Conservation (phyloP, 805 yeast species). For the Helenozyma rhizophorensis region DNA sequence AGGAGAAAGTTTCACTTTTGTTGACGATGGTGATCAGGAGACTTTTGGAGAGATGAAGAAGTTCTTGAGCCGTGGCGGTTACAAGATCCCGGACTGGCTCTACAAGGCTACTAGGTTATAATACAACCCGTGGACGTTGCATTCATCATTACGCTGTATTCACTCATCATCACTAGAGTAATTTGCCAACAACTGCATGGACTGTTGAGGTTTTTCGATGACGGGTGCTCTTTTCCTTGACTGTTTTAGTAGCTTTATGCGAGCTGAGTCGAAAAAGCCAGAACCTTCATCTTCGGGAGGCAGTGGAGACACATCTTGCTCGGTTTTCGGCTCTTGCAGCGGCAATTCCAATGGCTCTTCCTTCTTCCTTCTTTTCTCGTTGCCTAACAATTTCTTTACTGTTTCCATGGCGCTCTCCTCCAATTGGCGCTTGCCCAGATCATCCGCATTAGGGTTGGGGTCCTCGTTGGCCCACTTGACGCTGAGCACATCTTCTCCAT, state of each 20-base stretch:
- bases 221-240: no score
- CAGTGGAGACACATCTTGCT: no score
- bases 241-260: no score
- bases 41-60: constrained; percentile 48
- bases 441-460: constrained; percentile 67
- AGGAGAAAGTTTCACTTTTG: constrained; percentile 74
- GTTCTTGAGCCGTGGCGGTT: constrained; percentile 39
- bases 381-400: no score
- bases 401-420: constrained; percentile 54
- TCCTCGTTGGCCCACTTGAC: constrained; percentile 90
- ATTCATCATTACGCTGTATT: no score
- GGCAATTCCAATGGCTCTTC: no score
- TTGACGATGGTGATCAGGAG: constrained; percentile 53
- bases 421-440: constrained; percentile 42
- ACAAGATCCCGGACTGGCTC: constrained; percentile 27
- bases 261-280: no score
- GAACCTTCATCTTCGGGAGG: no score
- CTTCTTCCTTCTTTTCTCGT: no score
- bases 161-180: constrained; percentile 1
- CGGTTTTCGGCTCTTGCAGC: no score
- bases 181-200: neutral
- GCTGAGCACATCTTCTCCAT: constrained; percentile 55
- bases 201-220: no score
- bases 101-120: neutral
- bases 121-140: neutral